A percentile compares a stretch with the other conserved stretches of the same genome.
phyloP scores from a whole-genome alignment of 331 rosid species.

The Ulmus americana region DNA sequence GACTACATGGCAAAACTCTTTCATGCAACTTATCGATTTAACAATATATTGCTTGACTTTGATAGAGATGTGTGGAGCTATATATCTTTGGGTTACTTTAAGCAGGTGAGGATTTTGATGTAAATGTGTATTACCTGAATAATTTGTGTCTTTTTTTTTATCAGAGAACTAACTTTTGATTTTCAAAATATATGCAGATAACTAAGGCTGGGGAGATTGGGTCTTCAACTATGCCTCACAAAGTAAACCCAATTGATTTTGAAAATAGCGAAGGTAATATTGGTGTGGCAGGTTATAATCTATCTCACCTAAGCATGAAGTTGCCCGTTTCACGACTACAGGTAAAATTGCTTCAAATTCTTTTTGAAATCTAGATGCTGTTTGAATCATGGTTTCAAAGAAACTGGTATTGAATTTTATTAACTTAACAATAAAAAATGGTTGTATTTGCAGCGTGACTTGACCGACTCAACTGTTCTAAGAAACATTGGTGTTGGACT shows the following conservation, averaged over 20 bases:
- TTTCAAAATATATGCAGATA: conserved; percentile 37
- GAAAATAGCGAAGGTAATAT: conserved; percentile 94
- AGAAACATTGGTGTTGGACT: conserved; percentile 75
- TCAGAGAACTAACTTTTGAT: conserved; percentile 8
- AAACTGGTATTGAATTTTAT: too few species aligned
- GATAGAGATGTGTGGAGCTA: conserved; percentile 80
- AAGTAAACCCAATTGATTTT: conserved; percentile 94
- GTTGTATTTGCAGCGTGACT: conserved; percentile 53
- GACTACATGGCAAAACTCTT: conserved; percentile 89
- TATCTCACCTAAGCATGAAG: conserved; percentile 74
- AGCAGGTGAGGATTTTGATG: conserved; percentile 47
- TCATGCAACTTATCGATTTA: conserved; percentile 58
- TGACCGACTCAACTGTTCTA: conserved; percentile 84
- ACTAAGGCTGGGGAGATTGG: conserved; percentile 88
- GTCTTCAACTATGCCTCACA: conserved; percentile 95
- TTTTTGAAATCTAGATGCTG: not conserved
- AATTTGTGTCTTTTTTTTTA: not conserved
- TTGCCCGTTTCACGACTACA: conserved; percentile 83
- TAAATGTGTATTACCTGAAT: not conserved
- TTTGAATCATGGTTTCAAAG: too few species aligned
- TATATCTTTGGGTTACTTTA: conserved; percentile 80
- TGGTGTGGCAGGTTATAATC: conserved; percentile 66
- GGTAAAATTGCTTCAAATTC: conserved; percentile 36
- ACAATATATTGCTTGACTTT: conserved; percentile 64
- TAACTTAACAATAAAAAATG: not conserved